phyloP scores from a whole-genome alignment of 2,329 filamentous ascomycete species.

The Hypocrella siamensis region DNA sequence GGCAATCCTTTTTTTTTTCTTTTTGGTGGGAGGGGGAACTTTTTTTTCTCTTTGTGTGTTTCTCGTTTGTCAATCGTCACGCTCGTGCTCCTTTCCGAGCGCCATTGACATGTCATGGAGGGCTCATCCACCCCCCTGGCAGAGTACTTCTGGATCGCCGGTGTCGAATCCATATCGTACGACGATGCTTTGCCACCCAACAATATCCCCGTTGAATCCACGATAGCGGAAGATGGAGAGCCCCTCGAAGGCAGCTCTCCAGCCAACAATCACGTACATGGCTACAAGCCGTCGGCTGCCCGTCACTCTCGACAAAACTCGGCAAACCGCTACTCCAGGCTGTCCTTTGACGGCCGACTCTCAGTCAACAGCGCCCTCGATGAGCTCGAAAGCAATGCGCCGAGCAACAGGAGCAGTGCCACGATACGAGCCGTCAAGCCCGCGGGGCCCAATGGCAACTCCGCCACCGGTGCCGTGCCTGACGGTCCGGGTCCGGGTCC shows the following conservation, averaged over 20 bases:
- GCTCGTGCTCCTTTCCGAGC: slow-evolving; percentile 5
- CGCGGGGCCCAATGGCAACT: slow-evolving; percentile 10
- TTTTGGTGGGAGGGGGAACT: not conserved
- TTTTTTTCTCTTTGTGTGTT: too few relatives aligned
- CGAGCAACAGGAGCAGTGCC: slow-evolving; percentile 50
- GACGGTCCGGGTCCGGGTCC: slow-evolving; percentile 1
- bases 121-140: slow-evolving; percentile 48
- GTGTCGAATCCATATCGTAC: slow-evolving; percentile 52
- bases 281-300: slow-evolving; percentile 17
- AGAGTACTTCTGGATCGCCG: slow-evolving; percentile 65
- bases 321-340: slow-evolving; percentile 39
- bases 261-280: slow-evolving; percentile 6
- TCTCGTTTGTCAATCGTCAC: not conserved
- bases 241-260: slow-evolving; percentile 24
- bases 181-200: slow-evolving; percentile 30
- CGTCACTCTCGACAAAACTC: slow-evolving; percentile 48
- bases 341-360: slow-evolving; percentile 31
- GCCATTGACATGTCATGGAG: slow-evolving; percentile 37
- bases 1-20: too few relatives aligned
- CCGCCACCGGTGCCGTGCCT: slow-evolving; percentile 12
- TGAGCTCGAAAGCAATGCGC: slow-evolving; percentile 40
- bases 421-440: slow-evolving; percentile 37
- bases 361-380: slow-evolving; percentile 40
- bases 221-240: slow-evolving; percentile 49
- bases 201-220: slow-evolving; percentile 30